Conservation (phyloP, 441 rosid species). For the Jatropha multifida region DNA sequence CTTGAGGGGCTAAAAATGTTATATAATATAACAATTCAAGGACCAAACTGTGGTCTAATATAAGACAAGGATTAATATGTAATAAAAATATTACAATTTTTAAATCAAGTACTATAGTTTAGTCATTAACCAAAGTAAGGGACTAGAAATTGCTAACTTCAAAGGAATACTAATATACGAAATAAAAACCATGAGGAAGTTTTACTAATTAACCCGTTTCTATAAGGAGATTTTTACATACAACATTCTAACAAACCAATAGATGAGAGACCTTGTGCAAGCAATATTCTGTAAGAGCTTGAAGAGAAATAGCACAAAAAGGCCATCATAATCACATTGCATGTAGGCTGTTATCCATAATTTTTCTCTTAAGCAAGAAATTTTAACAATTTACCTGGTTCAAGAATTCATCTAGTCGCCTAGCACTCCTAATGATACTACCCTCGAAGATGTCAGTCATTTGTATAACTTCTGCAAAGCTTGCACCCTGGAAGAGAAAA, state of each 20-base stretch:
- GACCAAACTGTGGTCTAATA: not conserved
- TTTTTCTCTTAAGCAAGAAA: not conserved
- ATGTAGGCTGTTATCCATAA: not conserved
- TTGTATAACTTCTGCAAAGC: constrained; percentile 85
- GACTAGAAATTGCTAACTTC: too few species aligned
- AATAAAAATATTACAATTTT: too few species aligned
- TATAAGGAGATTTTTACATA: not conserved
- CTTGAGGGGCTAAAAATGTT: not conserved
- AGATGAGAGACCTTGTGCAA: not conserved
- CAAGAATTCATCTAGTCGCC: constrained; percentile 94
- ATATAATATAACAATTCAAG: not conserved
- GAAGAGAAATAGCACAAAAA: not conserved
- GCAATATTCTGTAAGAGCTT: not conserved
- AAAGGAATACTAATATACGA: too few species aligned
- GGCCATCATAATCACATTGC: not conserved
- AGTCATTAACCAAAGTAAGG: too few species aligned
- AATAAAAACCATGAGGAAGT: not conserved
- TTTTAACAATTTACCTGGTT: constrained; percentile 62
- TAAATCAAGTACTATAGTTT: too few species aligned
- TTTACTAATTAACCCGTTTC: not conserved
- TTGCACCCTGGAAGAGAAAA: constrained; percentile 62
- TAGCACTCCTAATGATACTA: constrained; percentile 87
- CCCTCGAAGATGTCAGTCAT: constrained; percentile 99
- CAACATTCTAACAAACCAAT: not conserved
- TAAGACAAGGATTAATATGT: too few species aligned